A percentile compares a stretch with the other conserved stretches of the same genome.
Conservation (phyloP, 768 basidiomycete genomes). For the Naganishia kalamii region DNA sequence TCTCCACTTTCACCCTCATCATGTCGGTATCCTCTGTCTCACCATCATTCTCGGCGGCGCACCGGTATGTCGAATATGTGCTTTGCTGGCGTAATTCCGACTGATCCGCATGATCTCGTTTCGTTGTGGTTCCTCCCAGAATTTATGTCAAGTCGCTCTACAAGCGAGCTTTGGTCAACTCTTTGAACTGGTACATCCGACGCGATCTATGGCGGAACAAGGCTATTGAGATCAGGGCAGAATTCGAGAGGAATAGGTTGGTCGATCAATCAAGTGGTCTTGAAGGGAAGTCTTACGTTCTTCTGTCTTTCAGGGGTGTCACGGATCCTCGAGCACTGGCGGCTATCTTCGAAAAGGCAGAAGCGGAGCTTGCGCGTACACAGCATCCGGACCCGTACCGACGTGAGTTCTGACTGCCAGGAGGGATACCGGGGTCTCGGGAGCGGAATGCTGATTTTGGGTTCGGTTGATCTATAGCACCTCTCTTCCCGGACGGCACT, state of each 20-base stretch:
- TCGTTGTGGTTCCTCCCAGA: slow-evolving; percentile 49
- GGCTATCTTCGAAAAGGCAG: slow-evolving; percentile 68
- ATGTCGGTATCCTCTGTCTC: slow-evolving; percentile 17
- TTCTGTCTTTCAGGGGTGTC: slow-evolving; percentile 56
- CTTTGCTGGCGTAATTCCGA: no score
- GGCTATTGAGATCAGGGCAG: slow-evolving; percentile 78
- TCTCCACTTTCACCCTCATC: neutral
- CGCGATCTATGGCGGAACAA: slow-evolving; percentile 78
- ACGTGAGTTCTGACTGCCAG: slow-evolving; percentile 55
- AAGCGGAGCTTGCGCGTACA: slow-evolving; percentile 61
- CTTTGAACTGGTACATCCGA: slow-evolving; percentile 81
- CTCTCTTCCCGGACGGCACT: slow-evolving; percentile 80
- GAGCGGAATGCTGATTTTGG: neutral
- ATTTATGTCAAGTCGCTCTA: slow-evolving; percentile 87
- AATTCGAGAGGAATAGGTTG: slow-evolving; percentile 88
- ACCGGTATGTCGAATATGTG: slow-evolving; percentile 9
- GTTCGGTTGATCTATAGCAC: slow-evolving; percentile 52
- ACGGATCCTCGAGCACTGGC: slow-evolving; percentile 77
- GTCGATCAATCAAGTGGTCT: slow-evolving; percentile 30
- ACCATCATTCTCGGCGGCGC: slow-evolving; percentile 22
- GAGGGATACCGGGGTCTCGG: slow-evolving; percentile 12
- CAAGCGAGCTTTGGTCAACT: slow-evolving; percentile 74
- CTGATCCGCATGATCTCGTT: neutral
- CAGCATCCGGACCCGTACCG: slow-evolving; percentile 90
- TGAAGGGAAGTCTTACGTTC: neutral